Evolutionary conservation across 1,284 basidiomycete species (phyloP), one percentile per base, ranked within the genome.

Genomic region (Ceratobasidium sp.): DNA sequence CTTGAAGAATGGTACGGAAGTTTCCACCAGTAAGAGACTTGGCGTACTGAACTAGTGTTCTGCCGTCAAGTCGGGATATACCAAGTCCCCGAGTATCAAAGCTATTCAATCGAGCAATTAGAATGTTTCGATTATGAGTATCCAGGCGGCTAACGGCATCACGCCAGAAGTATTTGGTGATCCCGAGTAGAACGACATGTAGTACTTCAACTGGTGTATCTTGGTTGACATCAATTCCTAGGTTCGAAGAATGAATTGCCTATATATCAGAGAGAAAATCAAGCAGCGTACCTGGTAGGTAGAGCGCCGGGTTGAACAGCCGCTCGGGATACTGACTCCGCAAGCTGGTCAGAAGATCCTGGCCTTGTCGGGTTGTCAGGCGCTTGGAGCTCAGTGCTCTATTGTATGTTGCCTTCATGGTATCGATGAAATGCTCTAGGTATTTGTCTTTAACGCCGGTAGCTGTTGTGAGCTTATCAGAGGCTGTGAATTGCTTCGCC

Each of bases 91-190:
- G 26, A 0, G 82, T 73, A 52, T 84, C 80, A 12, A 85, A 48
- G 23, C 80, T 82, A 0, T 66, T 66, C 0, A 85, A 81, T 0
- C 81, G 79, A 2, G 82, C 80, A 7, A 68, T 80, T 0, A 86
- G 77, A 0, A 80, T 33, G 3, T 77, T 59, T 70, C 81, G 81
- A 10, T 79, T 26, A 5, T 71, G 33, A 77, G 42, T 42, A 78
- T 81, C 9, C 80, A 78, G 0, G 78, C 69, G 3, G 78, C 61
- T 33, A 0, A 86, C 81, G 0, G 81, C 81, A 78, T 87, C 85
- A 0, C 83, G 78, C 84, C 85, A 86, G 38, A 85, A 81, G 62
- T 86, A 86, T 77, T 86, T 86, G 10, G 85, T 81, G 54, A 85
- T 81, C 0, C 85, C 85, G 0, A 85, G 81, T 0, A 85, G 80